Percentiles rank a stretch among this genome's conserved stretches.
These are phyloP conservation scores for Lyophyllum decastes DNA, from an alignment of 768 basidiomycete species.

Conservation along the genomic window DNA sequence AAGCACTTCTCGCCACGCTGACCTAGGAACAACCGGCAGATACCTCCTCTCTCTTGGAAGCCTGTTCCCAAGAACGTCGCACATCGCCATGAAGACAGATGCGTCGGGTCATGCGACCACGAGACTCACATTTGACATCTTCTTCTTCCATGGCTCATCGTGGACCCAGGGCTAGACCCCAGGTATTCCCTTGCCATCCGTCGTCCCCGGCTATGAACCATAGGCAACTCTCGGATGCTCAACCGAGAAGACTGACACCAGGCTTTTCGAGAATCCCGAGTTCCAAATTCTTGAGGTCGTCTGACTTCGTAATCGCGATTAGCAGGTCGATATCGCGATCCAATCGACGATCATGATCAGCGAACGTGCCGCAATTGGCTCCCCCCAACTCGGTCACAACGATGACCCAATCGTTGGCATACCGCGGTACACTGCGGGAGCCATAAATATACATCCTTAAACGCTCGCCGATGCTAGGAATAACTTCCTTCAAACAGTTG, in stretches of 20 bases:
- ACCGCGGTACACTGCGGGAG: no score
- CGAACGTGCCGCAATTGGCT: background rate
- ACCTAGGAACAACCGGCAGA: background rate
- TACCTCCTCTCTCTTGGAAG: background rate
- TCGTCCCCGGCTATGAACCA: background rate
- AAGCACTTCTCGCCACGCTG: conserved; percentile 1
- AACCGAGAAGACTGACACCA: background rate
- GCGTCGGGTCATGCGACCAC: background rate
- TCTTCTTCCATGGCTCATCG: background rate
- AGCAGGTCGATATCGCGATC: background rate
- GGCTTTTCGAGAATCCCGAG: background rate
- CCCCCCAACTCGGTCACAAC: background rate
- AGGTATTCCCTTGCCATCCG: background rate
- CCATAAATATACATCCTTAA: no score
- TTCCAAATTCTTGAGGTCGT: background rate
- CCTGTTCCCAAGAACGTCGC: conserved; percentile 9
- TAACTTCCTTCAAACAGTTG: no score
- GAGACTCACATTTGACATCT: background rate
- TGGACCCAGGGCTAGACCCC: background rate
- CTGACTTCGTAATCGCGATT: background rate
- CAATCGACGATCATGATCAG: background rate
- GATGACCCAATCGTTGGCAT: background rate
- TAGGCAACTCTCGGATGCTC: background rate
- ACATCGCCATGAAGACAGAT: conserved; percentile 1
- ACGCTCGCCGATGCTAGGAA: no score